These are phyloP conservation scores for Oryza brachyantha DNA, from an alignment of 176 grass and related monocot species.

Conservation along the genomic window DNA sequence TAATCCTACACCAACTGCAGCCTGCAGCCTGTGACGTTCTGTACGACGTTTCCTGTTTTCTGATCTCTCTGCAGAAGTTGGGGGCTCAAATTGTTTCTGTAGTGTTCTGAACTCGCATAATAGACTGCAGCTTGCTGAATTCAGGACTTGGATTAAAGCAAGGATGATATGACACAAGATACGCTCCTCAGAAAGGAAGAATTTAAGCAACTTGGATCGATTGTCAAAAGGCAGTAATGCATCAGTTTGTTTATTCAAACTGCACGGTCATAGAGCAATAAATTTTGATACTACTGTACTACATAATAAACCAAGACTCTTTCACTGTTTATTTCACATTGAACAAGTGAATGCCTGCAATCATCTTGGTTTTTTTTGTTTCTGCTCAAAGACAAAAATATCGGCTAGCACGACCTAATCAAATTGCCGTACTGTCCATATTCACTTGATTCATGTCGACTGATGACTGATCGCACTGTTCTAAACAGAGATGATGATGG, in stretches of 20 bases:
- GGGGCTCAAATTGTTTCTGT: background rate
- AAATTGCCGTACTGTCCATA: background rate
- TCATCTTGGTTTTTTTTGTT: background rate
- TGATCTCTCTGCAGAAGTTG: background rate
- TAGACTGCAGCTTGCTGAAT: conserved; percentile 15
- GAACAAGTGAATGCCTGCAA: background rate
- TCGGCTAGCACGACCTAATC: conserved; percentile 3
- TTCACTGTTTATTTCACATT: background rate
- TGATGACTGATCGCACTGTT: background rate
- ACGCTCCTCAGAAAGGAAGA: background rate
- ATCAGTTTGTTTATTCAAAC: conserved; percentile 27
- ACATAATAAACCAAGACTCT: background rate
- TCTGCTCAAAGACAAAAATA: background rate
- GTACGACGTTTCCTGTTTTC: background rate
- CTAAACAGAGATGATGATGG: background rate
- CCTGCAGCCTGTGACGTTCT: background rate
- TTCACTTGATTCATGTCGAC: conserved; percentile 18
- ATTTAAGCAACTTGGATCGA: background rate
- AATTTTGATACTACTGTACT: conserved; percentile 1
- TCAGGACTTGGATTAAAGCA: conserved; percentile 2
- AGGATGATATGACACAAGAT: background rate
- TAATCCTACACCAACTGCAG: background rate
- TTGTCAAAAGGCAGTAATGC: conserved; percentile 20
- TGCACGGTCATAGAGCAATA: background rate
- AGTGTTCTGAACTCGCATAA: background rate